These are phyloP conservation scores for Senecio squalidus DNA, from an alignment of 140 eudicot genomes.

Conservation along the genomic window DNA sequence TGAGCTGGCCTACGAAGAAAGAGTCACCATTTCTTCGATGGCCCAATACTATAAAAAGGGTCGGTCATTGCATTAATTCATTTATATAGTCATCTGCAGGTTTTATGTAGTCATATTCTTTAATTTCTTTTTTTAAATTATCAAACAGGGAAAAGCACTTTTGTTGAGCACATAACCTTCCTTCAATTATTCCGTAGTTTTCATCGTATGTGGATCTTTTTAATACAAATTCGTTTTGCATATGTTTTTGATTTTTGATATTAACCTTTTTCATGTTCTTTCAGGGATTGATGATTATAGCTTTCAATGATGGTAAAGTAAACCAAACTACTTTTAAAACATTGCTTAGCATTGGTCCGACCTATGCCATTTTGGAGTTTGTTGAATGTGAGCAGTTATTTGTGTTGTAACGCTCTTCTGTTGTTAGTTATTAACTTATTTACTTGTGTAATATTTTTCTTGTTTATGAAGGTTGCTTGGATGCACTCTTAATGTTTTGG, in stretches of 20 bases:
- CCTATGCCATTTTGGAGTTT: slow-evolving; percentile 80
- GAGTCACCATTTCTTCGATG: slow-evolving; percentile 58
- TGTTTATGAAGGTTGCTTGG: slow-evolving; percentile 58
- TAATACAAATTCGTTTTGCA: slow-evolving; percentile 14
- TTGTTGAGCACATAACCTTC: slow-evolving; percentile 92
- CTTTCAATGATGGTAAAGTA: slow-evolving; percentile 56
- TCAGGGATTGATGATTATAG: slow-evolving; percentile 80
- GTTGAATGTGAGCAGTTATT: slow-evolving; percentile 57
- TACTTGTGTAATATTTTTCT: slow-evolving; percentile 4
- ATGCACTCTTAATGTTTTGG: slow-evolving; percentile 88
- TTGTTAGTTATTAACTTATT: neutral
- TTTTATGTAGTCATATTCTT: neutral
- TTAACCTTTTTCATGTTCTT: slow-evolving; percentile 13
- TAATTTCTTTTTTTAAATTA: neutral
- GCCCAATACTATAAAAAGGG: slow-evolving; percentile 72
- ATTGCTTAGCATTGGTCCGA: slow-evolving; percentile 84
- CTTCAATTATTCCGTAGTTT: slow-evolving; percentile 94
- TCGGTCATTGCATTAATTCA: slow-evolving; percentile 27
- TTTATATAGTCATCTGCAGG: too few relatives aligned
- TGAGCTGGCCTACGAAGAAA: slow-evolving; percentile 80
- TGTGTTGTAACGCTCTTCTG: slow-evolving; percentile 6
- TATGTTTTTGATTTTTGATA: neutral
- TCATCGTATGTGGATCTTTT: slow-evolving; percentile 96
- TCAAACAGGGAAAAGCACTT: slow-evolving; percentile 91
- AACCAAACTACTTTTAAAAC: slow-evolving; percentile 59